Base-by-base conservation (phyloP, 768 basidiomycete genomes). In the Leucogyrophana mollusca region DNA sequence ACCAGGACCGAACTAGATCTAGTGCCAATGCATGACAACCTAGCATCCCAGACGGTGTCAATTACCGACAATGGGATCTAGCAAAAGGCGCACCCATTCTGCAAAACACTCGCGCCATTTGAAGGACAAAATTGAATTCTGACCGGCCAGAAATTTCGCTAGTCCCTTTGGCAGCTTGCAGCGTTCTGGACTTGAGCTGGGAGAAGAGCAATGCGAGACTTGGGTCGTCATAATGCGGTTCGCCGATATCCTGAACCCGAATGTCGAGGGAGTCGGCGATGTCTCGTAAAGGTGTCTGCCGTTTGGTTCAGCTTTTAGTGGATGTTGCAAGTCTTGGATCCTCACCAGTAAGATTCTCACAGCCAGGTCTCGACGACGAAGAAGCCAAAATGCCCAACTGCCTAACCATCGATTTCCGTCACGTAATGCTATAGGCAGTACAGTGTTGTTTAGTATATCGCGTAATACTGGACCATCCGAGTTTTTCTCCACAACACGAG, bases 361-460 rank as follows among this genome's bases (percentile, higher is more conserved):
- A 3, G 93, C 85, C 13, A 96, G 61, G 69, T 97, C 94, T 42
- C 90, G 74, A 35, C 92, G 73, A 50, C 85, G 83, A n/a, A 97
- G 73, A 45, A 90, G 68, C 94, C 96, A 98, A 65, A 95, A 95
- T 2, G 90, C 91, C 96, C 94, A 99, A 50, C 89, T 93, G 17
- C 83, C 90, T 10, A 98, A 69, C 88, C 91, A 98, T 33, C 95
- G 76, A 62, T 97, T 94, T 1, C 94, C 96, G 35, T 86, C 77
- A 41, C 73, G 72, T 64, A 97, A 92, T 0, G 95, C 94, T 8
- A 77, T 76, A 2, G 94, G 94, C 6, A 97, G 68, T 9, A 97
- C 86, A 0, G 77, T 82, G 39, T 75, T 75, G n/a, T 74, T 79
- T 38, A 97, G 69, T 34, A 97, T 82, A 33, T 74, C 76, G 20